A percentile compares a stretch with the other conserved stretches of the same genome.
These are phyloP conservation scores for Aureobasidium sp. DNA, from an alignment of 2,329 filamentous ascomycete genomes.

Conservation along the genomic window DNA sequence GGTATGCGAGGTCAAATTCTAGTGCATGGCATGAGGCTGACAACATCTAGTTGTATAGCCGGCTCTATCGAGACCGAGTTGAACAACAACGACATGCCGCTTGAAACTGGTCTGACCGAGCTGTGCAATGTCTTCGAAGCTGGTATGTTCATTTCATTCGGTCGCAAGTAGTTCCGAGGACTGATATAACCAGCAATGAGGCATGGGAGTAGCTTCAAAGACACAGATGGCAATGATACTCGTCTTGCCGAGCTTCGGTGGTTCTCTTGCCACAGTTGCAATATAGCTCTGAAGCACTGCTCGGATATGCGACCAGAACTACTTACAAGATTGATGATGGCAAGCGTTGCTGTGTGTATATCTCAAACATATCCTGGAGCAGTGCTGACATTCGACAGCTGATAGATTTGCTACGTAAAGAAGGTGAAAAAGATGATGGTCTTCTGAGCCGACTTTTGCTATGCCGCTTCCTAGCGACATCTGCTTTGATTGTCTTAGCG, in stretches of 20 bases:
- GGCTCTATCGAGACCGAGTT: slow-evolving; percentile 32
- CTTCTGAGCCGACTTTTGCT: slow-evolving; percentile 56
- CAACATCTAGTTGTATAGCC: slow-evolving; percentile 37
- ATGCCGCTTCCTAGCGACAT: slow-evolving; percentile 60
- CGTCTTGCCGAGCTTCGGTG: slow-evolving; percentile 64
- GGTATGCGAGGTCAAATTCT: slow-evolving; percentile 32
- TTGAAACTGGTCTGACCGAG: slow-evolving; percentile 34
- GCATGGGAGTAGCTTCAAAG: background rate
- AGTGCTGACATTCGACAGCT: background rate
- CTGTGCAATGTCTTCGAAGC: slow-evolving; percentile 51
- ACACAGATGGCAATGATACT: slow-evolving; percentile 24
- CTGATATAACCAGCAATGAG: background rate
- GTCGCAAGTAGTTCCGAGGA: too few relatives aligned
- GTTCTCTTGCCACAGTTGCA: slow-evolving; percentile 80
- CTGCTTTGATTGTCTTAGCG: slow-evolving; percentile 41
- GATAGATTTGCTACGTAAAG: slow-evolving; percentile 13
- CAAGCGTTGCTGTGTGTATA: slow-evolving; percentile 28
- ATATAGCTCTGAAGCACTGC: slow-evolving; percentile 60
- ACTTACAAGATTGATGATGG: slow-evolving; percentile 48
- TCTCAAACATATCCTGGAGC: slow-evolving; percentile 24
- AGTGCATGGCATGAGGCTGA: background rate
- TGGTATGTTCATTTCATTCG: slow-evolving; percentile 24
- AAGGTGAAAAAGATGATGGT: slow-evolving; percentile 34
- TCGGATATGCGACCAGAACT: slow-evolving; percentile 50
- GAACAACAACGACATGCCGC: slow-evolving; percentile 25